phyloP scores from a whole-genome alignment of 2,329 filamentous ascomycete genomes.

The Colletotrichum gigasporum region DNA sequence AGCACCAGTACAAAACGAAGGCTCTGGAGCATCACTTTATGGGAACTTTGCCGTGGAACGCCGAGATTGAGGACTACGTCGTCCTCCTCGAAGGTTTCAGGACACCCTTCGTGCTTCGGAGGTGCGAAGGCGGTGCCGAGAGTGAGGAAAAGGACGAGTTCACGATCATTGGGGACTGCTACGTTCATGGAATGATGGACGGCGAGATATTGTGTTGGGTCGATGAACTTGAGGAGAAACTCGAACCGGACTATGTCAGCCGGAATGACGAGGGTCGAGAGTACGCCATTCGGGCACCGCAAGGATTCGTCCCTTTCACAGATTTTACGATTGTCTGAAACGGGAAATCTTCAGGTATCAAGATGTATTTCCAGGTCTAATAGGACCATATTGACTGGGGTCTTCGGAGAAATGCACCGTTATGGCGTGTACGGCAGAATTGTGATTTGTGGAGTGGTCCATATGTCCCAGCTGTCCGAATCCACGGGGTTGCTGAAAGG shows the following conservation, averaged over 20 bases:
- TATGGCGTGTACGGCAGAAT: constrained; percentile 10
- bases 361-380: no score
- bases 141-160: neutral
- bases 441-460: constrained; percentile 33
- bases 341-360: neutral
- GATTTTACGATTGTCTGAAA: neutral
- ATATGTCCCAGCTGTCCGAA: constrained; percentile 37
- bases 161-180: constrained; percentile 4
- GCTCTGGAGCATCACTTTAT: neutral
- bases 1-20: neutral
- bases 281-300: neutral
- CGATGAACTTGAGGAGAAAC: neutral
- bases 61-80: constrained; percentile 37
- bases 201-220: neutral
- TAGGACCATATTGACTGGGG: no score
- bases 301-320: neutral
- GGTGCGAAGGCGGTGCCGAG: neutral
- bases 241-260: neutral
- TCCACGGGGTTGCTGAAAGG: constrained; percentile 36
- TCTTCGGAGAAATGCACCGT: neutral
- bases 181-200: constrained; percentile 7
- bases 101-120: constrained; percentile 43
- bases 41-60: constrained; percentile 8
- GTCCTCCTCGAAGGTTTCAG: constrained; percentile 44
- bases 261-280: neutral